Evolutionary conservation across 768 basidiomycete genomes (phyloP), one percentile per base, ranked within the genome.

Genomic region (Pulveroboletus sp.): DNA sequence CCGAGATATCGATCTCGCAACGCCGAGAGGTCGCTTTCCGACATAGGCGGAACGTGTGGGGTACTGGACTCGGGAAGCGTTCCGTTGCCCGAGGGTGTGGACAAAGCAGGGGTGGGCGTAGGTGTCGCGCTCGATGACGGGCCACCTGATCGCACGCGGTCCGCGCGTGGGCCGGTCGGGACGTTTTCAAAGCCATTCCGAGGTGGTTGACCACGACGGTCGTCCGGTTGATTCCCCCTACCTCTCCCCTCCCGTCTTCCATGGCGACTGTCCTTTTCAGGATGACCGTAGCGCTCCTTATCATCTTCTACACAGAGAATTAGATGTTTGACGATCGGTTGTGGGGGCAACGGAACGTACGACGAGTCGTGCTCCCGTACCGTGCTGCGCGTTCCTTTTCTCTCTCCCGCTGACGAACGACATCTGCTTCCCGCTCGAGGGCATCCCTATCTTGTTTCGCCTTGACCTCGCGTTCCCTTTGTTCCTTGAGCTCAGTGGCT

Each of bases 1-100:
- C 96, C 96, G 27, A 99, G 84, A 67, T 99, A 98, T 31, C 95
- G 83, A 20, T 93, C 90, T 8, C 92, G 86, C 58, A 98, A 86
- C 0, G 86, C 89, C 0, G 76, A 75, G 7, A 95, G 76, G 62
- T 95, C 94, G 41, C 74, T 79, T 42, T 87, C 85, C 1, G 88
- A 82, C 83, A 92, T 88, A 5, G 83, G 81, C 2, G 89, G 77
- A 12, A 73, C 72, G 49, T 72, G 77, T 5, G 71, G 54, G 9
- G 71, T 64, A 6, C 73, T 72, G 2, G 73, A 63, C 16, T 72
- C 72, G 10, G 71, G 63, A 17, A 70, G 67, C 20, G 61, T 54
- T 43, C 53, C 61, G 36, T 52, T 55, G 45, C 53, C 52, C 0
- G 63, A 52, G 5, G 63, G 58, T 11, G 62, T 55, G 32, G 76